Conservation (phyloP, 495 filamentous ascomycete genomes). For the Penicillium ucsense region DNA sequence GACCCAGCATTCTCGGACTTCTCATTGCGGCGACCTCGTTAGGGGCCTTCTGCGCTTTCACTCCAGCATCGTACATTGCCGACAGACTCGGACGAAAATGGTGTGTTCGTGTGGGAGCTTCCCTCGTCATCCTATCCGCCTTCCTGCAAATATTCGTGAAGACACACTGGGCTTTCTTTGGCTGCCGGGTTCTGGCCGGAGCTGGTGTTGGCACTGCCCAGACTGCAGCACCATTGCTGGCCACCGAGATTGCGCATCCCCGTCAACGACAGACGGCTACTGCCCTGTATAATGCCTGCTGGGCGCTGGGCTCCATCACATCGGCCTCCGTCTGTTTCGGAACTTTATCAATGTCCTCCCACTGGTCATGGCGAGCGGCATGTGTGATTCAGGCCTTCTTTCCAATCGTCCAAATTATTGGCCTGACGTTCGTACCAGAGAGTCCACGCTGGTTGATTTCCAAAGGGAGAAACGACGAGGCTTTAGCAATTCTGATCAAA, state of each 20-base stretch:
- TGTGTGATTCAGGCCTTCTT: constrained; percentile 14
- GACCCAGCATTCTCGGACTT: constrained; percentile 14
- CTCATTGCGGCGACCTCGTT: constrained; percentile 18
- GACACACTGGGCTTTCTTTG: constrained; percentile 17
- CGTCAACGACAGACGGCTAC: constrained; percentile 18
- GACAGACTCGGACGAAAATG: constrained; percentile 12
- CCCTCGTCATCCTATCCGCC: constrained; percentile 9
- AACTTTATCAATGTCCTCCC: constrained; percentile 8
- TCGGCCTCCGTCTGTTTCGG: constrained; percentile 12
- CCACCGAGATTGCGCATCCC: constrained; percentile 17
- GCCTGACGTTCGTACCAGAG: constrained; percentile 11
- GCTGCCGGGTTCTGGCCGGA: constrained; percentile 12
- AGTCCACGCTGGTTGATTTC: constrained; percentile 33
- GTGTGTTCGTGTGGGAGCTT: constrained; percentile 10
- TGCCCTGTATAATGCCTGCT: constrained; percentile 14
- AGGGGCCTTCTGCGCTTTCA: constrained; percentile 14
- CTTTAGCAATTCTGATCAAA: constrained; percentile 24
- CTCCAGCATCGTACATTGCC: constrained; percentile 16
- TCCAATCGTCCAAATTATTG: constrained; percentile 9
- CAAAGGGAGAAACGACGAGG: constrained; percentile 27
- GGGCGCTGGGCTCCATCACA: constrained; percentile 13
- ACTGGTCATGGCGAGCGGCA: constrained; percentile 16
- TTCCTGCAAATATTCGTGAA: constrained; percentile 6
- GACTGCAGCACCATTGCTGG: constrained; percentile 15
- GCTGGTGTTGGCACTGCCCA: constrained; percentile 13